Conservation (phyloP, 345 rosid genomes). For the Pugionium cornutum region DNA sequence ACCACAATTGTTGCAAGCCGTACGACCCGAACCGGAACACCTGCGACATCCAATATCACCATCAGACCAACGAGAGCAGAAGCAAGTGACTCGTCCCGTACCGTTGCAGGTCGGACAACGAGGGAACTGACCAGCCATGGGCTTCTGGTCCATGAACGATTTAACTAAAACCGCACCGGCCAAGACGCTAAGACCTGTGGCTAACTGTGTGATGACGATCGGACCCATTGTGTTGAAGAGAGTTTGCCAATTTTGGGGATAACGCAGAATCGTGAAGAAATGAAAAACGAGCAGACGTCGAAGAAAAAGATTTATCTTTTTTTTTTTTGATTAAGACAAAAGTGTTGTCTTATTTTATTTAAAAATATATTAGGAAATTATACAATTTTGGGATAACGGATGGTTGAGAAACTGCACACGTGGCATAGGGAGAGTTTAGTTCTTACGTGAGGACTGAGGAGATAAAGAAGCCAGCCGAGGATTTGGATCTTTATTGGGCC, state of each 20-base stretch:
- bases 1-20: conserved; percentile 77
- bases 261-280: conserved; percentile 35
- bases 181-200: conserved; percentile 79
- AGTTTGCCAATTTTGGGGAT: conserved; percentile 27
- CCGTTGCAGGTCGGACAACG: conserved; percentile 84
- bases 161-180: conserved; percentile 87
- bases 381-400: too few species aligned
- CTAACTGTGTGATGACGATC: conserved; percentile 72
- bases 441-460: too few species aligned
- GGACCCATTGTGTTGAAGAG: conserved; percentile 56
- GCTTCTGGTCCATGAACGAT: conserved; percentile 80
- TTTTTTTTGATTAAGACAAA: not conserved
- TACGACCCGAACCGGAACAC: conserved; percentile 89
- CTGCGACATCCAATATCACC: conserved; percentile 86
- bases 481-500: too few species aligned
- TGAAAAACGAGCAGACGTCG: conserved; percentile 29
- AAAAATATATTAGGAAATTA: too few species aligned
- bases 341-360: conserved; percentile 14
- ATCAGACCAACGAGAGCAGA: conserved; percentile 91
- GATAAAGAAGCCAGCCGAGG: too few species aligned
- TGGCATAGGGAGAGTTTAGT: too few species aligned
- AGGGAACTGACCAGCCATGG: conserved; percentile 79
- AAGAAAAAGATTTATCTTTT: not conserved
- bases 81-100: conserved; percentile 72
- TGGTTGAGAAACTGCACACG: too few species aligned